Conservation (phyloP, 108 stramenopile species). For the Nitzschia putrida region DNA sequence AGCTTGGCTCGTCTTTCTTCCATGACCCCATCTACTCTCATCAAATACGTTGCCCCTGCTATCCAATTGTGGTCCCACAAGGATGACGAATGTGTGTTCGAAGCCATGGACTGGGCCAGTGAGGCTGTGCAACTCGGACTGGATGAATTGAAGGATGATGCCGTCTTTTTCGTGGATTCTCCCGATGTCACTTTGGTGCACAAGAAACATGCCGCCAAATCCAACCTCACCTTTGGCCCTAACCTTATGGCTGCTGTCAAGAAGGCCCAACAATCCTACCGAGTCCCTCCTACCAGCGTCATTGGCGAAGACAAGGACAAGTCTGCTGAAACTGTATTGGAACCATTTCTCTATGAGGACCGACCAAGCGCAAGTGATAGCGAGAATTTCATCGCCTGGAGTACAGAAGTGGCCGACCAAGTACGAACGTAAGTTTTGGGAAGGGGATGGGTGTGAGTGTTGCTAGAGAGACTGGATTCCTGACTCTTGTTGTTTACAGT, state of each 20-base stretch:
- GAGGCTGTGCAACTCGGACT: conserved; percentile 20
- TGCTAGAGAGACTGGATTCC: not conserved
- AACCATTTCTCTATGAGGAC: conserved; percentile 28
- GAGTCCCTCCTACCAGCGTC: conserved; percentile 19
- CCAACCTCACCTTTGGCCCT: conserved; percentile 1
- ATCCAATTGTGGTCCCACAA: conserved; percentile 49
- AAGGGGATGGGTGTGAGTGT: not conserved
- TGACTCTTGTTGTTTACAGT: too few relatives aligned
- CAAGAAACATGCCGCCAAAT: not conserved
- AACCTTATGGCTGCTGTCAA: conserved; percentile 9
- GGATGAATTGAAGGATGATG: conserved; percentile 12
- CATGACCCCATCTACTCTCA: conserved; percentile 47
- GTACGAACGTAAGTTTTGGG: conserved; percentile 22
- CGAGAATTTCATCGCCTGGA: conserved; percentile 25
- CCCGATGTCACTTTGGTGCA: conserved; percentile 23
- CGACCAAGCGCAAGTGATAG: not conserved
- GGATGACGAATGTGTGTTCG: conserved; percentile 27
- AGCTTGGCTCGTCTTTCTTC: conserved; percentile 48
- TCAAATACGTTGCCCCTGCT: conserved; percentile 47
- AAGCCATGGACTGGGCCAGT: conserved; percentile 26
- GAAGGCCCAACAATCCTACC: conserved; percentile 22
- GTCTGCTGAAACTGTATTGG: not conserved
- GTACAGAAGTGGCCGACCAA: conserved; percentile 17
- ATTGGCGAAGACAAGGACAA: not conserved
- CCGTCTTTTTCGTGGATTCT: conserved; percentile 45